These are phyloP conservation scores for Volvariella surrecta DNA, from an alignment of 1,284 basidiomycete genomes.

Conservation along the genomic window DNA sequence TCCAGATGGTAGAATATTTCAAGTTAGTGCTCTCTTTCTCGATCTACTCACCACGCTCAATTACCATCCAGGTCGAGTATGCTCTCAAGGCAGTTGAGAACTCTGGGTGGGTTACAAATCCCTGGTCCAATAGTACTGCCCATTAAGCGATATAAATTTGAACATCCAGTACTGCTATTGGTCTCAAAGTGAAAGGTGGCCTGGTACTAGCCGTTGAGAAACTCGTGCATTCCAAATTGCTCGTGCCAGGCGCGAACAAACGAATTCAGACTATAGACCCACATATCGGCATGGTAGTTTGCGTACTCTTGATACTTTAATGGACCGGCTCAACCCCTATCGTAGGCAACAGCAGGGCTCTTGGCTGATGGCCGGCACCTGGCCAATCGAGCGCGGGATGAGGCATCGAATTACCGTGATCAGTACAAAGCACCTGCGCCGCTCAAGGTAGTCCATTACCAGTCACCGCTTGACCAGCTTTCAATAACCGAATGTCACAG, in stretches of 20 bases:
- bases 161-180: constrained; percentile 72
- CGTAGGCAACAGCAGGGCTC: constrained; percentile 85
- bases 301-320: constrained; percentile 1
- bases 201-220: constrained; percentile 96
- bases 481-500: constrained; percentile 29
- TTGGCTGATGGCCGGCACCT: constrained; percentile 92
- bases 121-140: neutral
- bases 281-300: constrained; percentile 82
- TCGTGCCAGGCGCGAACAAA: constrained; percentile 89
- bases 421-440: constrained; percentile 72
- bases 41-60: constrained; percentile 4
- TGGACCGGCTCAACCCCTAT: neutral
- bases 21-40: constrained; percentile 44
- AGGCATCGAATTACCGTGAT: constrained; percentile 74
- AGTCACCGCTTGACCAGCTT: neutral
- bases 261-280: constrained; percentile 91
- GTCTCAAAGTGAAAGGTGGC: constrained; percentile 89
- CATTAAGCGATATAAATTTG: neutral
- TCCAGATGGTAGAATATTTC: constrained; percentile 97
- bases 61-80: constrained; percentile 77
- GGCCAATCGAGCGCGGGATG: constrained; percentile 79
- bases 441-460: constrained; percentile 57
- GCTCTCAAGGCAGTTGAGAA: constrained; percentile 98
- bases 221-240: constrained; percentile 93
- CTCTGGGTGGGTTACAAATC: constrained; percentile 59